phyloP scores from a whole-genome alignment of 1,284 basidiomycete genomes.

The Pyrrhoderma noxium region DNA sequence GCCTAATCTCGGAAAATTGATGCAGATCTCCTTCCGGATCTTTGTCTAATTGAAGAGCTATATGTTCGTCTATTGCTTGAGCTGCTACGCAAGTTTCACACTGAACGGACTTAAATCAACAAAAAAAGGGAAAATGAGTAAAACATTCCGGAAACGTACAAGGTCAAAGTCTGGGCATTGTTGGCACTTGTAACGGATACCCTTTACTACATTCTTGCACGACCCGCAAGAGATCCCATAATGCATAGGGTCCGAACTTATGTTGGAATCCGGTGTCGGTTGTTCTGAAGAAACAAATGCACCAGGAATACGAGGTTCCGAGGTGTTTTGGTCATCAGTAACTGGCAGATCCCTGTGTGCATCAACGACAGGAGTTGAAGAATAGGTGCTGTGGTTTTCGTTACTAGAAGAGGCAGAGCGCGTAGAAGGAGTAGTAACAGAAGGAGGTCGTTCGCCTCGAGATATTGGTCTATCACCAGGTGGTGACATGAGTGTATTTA shows the following conservation, averaged over 20 bases:
- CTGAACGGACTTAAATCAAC: constrained; percentile 10
- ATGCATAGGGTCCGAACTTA: constrained; percentile 17
- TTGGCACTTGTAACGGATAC: constrained; percentile 28
- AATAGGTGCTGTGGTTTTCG: too few relatives aligned
- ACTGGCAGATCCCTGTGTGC: background rate
- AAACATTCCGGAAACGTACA: constrained; percentile 11
- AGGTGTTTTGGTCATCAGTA: constrained; percentile 1
- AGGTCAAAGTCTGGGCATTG: constrained; percentile 27
- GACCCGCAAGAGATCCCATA: constrained; percentile 26
- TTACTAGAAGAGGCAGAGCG: too few relatives aligned
- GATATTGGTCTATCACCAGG: constrained; percentile 29
- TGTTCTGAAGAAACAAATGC: constrained; percentile 19
- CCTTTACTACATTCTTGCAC: constrained; percentile 25
- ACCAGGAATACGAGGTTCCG: constrained; percentile 12
- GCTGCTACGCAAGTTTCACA: constrained; percentile 22
- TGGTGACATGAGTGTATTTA: constrained; percentile 42
- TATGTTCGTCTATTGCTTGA: constrained; percentile 20
- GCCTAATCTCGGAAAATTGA: background rate
- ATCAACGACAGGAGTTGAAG: too few relatives aligned
- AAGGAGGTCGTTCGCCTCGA: background rate
- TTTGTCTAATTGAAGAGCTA: constrained; percentile 12
- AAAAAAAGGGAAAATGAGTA: background rate
- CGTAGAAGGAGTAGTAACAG: background rate
- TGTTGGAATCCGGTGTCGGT: constrained; percentile 12
- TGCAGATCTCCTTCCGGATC: background rate